Conservation (phyloP, 352 stramenopile species). For the Blastocystis sp. region DNA sequence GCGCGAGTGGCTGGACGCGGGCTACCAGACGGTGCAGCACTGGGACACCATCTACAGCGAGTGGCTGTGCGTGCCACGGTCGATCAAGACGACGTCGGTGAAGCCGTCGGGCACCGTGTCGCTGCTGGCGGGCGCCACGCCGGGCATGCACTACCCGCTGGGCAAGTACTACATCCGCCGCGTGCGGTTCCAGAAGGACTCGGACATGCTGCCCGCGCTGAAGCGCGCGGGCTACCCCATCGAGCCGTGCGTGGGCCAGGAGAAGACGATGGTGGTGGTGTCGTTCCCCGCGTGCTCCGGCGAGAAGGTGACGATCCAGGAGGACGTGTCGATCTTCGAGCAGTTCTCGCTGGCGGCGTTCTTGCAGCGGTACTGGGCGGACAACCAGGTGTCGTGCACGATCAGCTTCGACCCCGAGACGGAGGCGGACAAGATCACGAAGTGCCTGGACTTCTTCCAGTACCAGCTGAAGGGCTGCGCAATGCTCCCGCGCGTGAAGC, state of each 20-base stretch:
- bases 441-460: slow-evolving; percentile 85
- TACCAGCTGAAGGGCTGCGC: slow-evolving; percentile 89
- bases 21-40: slow-evolving; percentile 79
- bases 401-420: slow-evolving; percentile 85
- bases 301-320: slow-evolving; percentile 80
- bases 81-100: slow-evolving; percentile 88
- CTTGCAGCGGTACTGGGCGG: slow-evolving; percentile 86
- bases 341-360: slow-evolving; percentile 86
- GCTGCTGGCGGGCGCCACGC: slow-evolving; percentile 84
- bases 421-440: slow-evolving; percentile 79
- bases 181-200: slow-evolving; percentile 81
- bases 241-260: slow-evolving; percentile 76
- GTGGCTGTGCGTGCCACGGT: slow-evolving; percentile 79
- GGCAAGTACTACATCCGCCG: slow-evolving; percentile 86
- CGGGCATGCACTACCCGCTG: slow-evolving; percentile 86
- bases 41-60: slow-evolving; percentile 78
- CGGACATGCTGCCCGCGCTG: slow-evolving; percentile 79
- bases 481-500: slow-evolving; percentile 80
- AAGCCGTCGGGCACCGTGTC: slow-evolving; percentile 85
- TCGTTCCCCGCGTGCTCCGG: slow-evolving; percentile 85
- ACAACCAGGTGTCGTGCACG: slow-evolving; percentile 88
- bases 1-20: slow-evolving; percentile 81
- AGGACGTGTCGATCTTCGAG: slow-evolving; percentile 85
- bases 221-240: slow-evolving; percentile 79
- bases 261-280: slow-evolving; percentile 81